Conservation (phyloP, 345 rosid genomes). For the Kernera saxatilis region DNA sequence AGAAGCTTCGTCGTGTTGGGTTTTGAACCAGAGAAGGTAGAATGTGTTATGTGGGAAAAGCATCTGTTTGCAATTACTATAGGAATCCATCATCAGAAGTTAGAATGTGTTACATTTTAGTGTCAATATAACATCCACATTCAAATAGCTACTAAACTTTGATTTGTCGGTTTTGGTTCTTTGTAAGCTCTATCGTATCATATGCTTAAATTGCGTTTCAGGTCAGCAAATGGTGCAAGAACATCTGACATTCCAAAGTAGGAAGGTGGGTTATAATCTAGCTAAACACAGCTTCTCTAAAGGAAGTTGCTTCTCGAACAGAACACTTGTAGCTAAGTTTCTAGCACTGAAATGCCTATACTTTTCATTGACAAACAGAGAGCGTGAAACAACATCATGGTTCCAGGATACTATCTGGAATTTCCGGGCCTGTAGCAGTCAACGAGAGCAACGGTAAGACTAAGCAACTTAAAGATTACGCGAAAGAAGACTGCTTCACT, state of each 20-base stretch:
- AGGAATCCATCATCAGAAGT: background rate
- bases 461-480: background rate
- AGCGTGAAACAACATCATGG: background rate
- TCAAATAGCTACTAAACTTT: background rate
- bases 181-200: background rate
- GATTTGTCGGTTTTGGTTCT: background rate
- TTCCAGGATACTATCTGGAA: background rate
- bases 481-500: background rate
- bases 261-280: background rate
- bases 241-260: background rate
- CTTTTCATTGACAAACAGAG: background rate
- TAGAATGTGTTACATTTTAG: background rate
- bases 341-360: background rate
- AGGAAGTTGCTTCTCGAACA: background rate
- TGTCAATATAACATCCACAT: background rate
- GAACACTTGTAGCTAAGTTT: background rate
- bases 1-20: background rate
- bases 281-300: background rate
- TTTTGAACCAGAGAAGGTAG: conserved; percentile 1
- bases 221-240: background rate
- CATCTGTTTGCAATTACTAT: background rate
- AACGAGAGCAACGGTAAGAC: background rate
- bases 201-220: background rate
- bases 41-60: background rate
- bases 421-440: background rate